Conservation (phyloP, 2,329 filamentous ascomycete genomes). For the Cladosporium austrohemisphaericum region DNA sequence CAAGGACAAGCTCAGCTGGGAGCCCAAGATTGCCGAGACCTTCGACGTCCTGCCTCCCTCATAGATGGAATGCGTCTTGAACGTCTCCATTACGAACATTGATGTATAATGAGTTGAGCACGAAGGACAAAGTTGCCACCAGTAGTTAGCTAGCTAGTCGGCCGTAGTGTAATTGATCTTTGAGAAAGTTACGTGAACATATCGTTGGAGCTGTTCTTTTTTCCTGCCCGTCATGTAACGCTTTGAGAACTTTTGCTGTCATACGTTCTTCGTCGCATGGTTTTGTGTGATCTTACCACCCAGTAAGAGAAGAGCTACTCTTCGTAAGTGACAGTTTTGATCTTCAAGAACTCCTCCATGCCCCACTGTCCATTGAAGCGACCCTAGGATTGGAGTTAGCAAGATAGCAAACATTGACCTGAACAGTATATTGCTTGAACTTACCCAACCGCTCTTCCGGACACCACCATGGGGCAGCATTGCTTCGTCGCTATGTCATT, state of each 20-base stretch:
- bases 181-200: too few relatives aligned
- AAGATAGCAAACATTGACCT: too few relatives aligned
- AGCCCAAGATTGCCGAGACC: conserved; percentile 49
- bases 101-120: neutral
- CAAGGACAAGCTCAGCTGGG: conserved; percentile 51
- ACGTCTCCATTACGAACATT: neutral
- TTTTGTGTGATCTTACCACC: too few relatives aligned
- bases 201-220: too few relatives aligned
- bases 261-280: too few relatives aligned
- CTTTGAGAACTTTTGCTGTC: neutral
- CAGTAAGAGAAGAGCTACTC: conserved; percentile 12
- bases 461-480: conserved; percentile 48
- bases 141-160: too few relatives aligned
- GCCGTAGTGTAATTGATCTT: too few relatives aligned
- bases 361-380: conserved; percentile 46
- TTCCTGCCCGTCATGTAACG: too few relatives aligned
- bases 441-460: conserved; percentile 46
- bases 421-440: neutral
- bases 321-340: conserved; percentile 33
- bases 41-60: conserved; percentile 44
- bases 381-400: conserved; percentile 25
- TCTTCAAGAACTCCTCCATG: conserved; percentile 45
- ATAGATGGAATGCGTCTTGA: conserved; percentile 25
- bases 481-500: conserved; percentile 38
- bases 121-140: too few relatives aligned